Evolutionary conservation across 2,329 filamentous ascomycete species (phyloP), one percentile per base, ranked within the genome.

Genomic region (Colletotrichum cuscutae): DNA sequence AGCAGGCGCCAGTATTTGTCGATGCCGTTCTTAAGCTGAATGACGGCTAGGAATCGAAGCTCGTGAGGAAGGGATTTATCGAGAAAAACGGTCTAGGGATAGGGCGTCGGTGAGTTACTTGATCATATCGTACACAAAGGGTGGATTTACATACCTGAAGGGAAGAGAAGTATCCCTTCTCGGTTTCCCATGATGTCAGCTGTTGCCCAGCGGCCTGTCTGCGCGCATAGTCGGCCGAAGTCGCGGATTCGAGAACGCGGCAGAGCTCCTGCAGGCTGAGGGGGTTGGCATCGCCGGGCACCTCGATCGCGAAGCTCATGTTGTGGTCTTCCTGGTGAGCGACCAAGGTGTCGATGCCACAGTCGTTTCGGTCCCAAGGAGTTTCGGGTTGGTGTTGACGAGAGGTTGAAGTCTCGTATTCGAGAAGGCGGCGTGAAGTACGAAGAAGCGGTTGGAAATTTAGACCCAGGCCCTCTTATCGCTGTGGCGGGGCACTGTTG

Each of bases 11-110:
- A 99, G 82, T 95, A 95, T 80, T 93, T 95, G 81, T 98, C 96
- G 82, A 98, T 95, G 68, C 95, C 97, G 81, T 98, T 98, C 81
- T 98, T 98, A 66, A 99, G 88, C 80, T 98, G 94, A 76, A 98
- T 98, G 71, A 98, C 91, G 67, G 96, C 94, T 12, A 98, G 91
- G 79, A 97, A 95, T 74, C 97, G 93, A 65, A 96, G 89, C 78
- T 97, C 92, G 71, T 90, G 84, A 1, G 94, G 93, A 1, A 97
- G 85, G 2, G 91, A 90, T 74, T 91, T 91, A 84, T 98, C 94
- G 75, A 98, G 88, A 80, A 95, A 98, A 46, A 95, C 89, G 77
- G 92, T 89, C 92, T 97, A 79, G 37, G 37, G 42, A 42, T 54
- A 11, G 35, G 24, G 28, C 54, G 37, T 73, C 26, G 66, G 66